Percentiles rank a stretch among this genome's conserved stretches.
Conservation (phyloP, 2,329 filamentous ascomycete species). For the Beauveria medogensis region DNA sequence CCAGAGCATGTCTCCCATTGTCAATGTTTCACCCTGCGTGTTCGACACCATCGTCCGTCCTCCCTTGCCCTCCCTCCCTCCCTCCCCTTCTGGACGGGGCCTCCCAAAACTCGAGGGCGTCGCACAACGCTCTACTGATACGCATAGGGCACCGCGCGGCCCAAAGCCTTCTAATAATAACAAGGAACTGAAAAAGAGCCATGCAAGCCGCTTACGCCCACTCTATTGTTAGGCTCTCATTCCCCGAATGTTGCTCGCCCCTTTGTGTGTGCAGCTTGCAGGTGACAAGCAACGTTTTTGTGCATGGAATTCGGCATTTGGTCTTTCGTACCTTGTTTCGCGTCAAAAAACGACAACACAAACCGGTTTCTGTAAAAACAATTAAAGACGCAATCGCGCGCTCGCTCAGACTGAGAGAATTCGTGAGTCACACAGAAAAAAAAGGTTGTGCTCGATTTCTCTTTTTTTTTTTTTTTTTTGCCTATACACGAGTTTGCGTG, state of each 20-base stretch:
- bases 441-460: neutral
- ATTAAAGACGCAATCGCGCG: neutral
- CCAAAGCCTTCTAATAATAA: neutral
- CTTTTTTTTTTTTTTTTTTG: too few species aligned
- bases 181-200: too few species aligned
- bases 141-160: too few species aligned
- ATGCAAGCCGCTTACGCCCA: neutral
- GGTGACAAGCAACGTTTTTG: neutral
- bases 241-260: neutral
- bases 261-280: too few species aligned
- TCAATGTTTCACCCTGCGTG: conserved; percentile 8
- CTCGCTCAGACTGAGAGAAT: neutral
- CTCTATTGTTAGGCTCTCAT: neutral
- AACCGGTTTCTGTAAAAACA: neutral
- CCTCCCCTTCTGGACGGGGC: neutral
- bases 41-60: neutral
- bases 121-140: neutral
- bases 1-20: neutral
- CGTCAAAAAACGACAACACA: neutral
- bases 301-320: neutral
- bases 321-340: neutral
- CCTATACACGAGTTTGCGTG: neutral
- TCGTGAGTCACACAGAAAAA: neutral
- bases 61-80: neutral
- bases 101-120: neutral